Evolutionary conservation across 352 stramenopile species (phyloP).

Genomic region (Phytopythium sindhum): DNA sequence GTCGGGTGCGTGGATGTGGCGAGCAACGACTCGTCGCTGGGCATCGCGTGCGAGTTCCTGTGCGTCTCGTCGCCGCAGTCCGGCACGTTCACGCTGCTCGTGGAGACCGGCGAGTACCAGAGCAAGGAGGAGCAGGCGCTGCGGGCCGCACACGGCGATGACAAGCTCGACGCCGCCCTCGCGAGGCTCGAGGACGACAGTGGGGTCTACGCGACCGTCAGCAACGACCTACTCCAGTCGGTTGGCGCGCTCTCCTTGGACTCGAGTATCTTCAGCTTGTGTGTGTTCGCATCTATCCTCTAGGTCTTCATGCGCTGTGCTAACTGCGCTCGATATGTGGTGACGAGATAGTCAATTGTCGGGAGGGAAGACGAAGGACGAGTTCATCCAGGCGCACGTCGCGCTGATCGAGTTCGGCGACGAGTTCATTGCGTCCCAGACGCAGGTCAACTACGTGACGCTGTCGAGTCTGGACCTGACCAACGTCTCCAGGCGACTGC

Average conservation of each 20-base stretch:
- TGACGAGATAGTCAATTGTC: conserved; percentile 4
- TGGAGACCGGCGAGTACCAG: conserved; percentile 21
- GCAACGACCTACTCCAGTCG: conserved; percentile 22
- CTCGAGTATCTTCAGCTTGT: neutral
- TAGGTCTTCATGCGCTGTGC: too few relatives aligned
- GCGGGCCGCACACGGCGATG: conserved; percentile 6
- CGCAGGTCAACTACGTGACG: conserved; percentile 14
- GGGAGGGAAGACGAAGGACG: conserved; percentile 12
- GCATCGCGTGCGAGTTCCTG: conserved; percentile 3
- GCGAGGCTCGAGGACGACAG: conserved; percentile 19
- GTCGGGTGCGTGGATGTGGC: neutral
- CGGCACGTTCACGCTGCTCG: conserved; percentile 18
- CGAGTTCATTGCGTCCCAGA: conserved; percentile 17
- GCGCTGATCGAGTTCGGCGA: conserved; percentile 16
- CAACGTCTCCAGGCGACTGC: conserved; percentile 15
- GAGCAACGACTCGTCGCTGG: neutral
- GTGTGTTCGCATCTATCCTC: neutral
- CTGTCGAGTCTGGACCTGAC: conserved; percentile 20
- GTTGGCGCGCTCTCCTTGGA: conserved; percentile 15
- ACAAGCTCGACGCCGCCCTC: conserved; percentile 8
- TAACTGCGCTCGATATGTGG: too few relatives aligned
- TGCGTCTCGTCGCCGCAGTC: neutral
- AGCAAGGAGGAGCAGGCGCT: conserved; percentile 22
- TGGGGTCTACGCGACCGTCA: conserved; percentile 20
- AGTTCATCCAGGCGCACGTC: conserved; percentile 21